Base-by-base conservation (phyloP, 441 rosid species). In the Melastoma candidum region DNA sequence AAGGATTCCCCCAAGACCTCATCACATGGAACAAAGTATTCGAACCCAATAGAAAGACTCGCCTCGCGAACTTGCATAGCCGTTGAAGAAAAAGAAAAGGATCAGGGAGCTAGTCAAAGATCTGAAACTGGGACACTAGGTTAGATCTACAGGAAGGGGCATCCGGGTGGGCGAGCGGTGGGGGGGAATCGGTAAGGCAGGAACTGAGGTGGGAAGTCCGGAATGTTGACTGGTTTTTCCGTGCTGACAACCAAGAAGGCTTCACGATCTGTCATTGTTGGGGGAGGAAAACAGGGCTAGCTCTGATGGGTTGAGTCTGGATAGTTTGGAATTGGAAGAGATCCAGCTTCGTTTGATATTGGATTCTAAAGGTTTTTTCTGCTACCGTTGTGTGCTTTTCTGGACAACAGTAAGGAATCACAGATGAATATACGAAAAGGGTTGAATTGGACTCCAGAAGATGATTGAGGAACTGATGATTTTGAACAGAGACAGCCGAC, bases 101-200 rank as follows among this genome's bases (percentile, higher is more conserved):
- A 43, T 41, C 4, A 44, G 45, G 22, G 8, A 43, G 12, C 11
- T 10, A 54, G 13, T 13, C 25, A 11, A 26, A 11, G 27, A 22
- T 45, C 27, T 8, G 8, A 32, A 12, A 1, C 11, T 55, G 26
- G 47, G 22, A 53, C 67, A 72, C 5, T 68, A 66, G 50, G 74
- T 65, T 47, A 51, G 70, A 36, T 65, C 25, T 55, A 59, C 27
- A 56, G 64, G 51, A 69, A 54, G 58, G 46, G 7, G 12, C 53
- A 71, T 58, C 81, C 85, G 0, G 90, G 85, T 2, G 84, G 90
- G 46, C 77, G 80, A 58, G 77, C 76, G 12, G 82, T 63, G 46
- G 77, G 84, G 27, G 80, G 82, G 47, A 83, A 83, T 82, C 85
- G 74, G 66, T 72, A 77, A 27, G 90, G 77, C 24, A 83, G 76